phyloP scores from a whole-genome alignment of 768 basidiomycete species.

The Hirschioporus abietinus region DNA sequence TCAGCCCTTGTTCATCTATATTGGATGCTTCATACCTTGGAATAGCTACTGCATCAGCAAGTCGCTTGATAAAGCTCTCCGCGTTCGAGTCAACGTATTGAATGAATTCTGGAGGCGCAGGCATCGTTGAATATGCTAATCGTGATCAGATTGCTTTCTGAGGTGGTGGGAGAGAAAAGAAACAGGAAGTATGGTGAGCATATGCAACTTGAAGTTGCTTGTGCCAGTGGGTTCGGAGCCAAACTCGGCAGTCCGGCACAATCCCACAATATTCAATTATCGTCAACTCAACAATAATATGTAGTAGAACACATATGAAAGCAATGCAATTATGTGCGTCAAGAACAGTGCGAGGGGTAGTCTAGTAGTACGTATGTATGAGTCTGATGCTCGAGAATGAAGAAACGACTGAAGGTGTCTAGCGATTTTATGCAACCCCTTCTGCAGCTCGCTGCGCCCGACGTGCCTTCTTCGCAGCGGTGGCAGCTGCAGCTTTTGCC shows the following conservation, averaged over 20 bases:
- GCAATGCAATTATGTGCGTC: neutral
- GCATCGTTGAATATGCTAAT: conserved; percentile 22
- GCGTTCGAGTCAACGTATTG: conserved; percentile 65
- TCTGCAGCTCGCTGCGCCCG: conserved; percentile 52
- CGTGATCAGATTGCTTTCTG: neutral
- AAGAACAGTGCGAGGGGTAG: neutral
- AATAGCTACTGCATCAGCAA: conserved; percentile 79
- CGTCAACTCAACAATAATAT: too few relatives aligned
- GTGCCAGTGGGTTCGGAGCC: too few relatives aligned
- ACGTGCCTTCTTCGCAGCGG: conserved; percentile 87
- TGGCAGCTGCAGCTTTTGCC: conserved; percentile 79
- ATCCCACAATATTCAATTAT: neutral
- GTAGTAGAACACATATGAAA: neutral
- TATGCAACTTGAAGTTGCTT: neutral
- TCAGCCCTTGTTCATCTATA: neutral
- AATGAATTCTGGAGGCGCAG: conserved; percentile 28
- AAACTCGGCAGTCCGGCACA: neutral
- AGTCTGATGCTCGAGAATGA: neutral
- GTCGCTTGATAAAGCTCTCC: conserved; percentile 68
- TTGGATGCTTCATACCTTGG: conserved; percentile 46
- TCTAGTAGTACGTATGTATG: neutral
- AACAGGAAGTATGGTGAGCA: neutral
- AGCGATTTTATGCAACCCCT: conserved; percentile 4
- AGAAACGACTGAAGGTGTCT: neutral
- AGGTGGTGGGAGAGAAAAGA: neutral